These are phyloP conservation scores for Rhododendron vialii DNA, from an alignment of 148 eudicot species.

Conservation along the genomic window DNA sequence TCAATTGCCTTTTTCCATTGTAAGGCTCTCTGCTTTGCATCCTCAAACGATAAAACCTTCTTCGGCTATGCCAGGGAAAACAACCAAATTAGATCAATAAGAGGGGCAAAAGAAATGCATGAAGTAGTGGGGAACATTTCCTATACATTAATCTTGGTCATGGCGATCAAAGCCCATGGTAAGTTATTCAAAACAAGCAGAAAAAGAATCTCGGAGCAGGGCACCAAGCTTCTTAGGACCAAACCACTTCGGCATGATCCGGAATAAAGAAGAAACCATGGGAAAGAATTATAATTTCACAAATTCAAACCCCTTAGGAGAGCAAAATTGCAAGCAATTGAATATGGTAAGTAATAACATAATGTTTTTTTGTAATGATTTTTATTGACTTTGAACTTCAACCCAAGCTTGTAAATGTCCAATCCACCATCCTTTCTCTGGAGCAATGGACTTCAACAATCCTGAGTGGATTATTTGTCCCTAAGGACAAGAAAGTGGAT, in stretches of 20 bases:
- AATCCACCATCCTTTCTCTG: not conserved
- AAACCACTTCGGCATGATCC: not conserved
- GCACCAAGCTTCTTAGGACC: not conserved
- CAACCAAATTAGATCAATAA: not conserved
- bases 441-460: not conserved
- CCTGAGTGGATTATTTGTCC: not conserved
- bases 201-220: not conserved
- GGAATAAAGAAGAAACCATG: not conserved
- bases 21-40: constrained; percentile 84
- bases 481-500: not conserved
- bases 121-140: not conserved
- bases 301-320: not conserved
- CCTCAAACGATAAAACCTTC: constrained; percentile 85
- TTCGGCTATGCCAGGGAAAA: constrained; percentile 56
- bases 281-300: not conserved
- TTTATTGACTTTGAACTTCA: not conserved
- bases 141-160: not conserved
- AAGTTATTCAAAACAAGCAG: not conserved
- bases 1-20: constrained; percentile 97
- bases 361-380: not conserved
- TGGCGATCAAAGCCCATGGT: not conserved
- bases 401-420: not conserved
- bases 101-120: not conserved
- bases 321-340: not conserved
- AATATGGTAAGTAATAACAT: not conserved